Percentiles rank a stretch among this genome's conserved stretches.
These are phyloP conservation scores for Suhomyces tanzawaensis DNA, from an alignment of 805 yeast species.

Conservation along the genomic window DNA sequence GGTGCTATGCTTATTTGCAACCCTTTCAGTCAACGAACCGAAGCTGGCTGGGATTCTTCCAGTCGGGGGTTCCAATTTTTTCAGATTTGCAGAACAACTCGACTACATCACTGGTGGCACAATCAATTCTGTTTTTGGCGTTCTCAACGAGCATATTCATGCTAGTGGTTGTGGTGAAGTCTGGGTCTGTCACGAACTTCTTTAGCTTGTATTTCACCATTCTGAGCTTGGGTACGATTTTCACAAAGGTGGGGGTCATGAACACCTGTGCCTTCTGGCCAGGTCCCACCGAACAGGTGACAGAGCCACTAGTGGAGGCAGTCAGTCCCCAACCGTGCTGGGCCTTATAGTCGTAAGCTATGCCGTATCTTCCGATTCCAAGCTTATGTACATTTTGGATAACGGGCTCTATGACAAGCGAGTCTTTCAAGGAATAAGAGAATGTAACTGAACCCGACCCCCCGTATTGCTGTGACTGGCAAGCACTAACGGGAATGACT, in stretches of 20 bases:
- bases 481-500: conserved; percentile 10
- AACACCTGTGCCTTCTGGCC: conserved; percentile 21
- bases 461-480: conserved; percentile 11
- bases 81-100: conserved; percentile 16
- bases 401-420: neutral
- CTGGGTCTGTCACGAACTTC: conserved; percentile 6
- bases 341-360: neutral
- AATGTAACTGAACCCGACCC: conserved; percentile 8
- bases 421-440: neutral
- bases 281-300: conserved; percentile 13
- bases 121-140: conserved; percentile 11
- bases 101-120: conserved; percentile 24
- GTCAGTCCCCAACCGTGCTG: neutral
- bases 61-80: conserved; percentile 18
- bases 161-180: conserved; percentile 5
- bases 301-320: conserved; percentile 9
- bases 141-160: conserved; percentile 12
- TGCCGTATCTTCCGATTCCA: neutral
- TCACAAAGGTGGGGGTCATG: conserved; percentile 13
- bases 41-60: conserved; percentile 8
- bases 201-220: conserved; percentile 11
- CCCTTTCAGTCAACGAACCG: no score
- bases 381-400: neutral
- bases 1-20: no score
- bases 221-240: conserved; percentile 6